These are phyloP conservation scores for Colletotrichum incanum DNA, from an alignment of 2,329 filamentous ascomycete species.

Conservation along the genomic window DNA sequence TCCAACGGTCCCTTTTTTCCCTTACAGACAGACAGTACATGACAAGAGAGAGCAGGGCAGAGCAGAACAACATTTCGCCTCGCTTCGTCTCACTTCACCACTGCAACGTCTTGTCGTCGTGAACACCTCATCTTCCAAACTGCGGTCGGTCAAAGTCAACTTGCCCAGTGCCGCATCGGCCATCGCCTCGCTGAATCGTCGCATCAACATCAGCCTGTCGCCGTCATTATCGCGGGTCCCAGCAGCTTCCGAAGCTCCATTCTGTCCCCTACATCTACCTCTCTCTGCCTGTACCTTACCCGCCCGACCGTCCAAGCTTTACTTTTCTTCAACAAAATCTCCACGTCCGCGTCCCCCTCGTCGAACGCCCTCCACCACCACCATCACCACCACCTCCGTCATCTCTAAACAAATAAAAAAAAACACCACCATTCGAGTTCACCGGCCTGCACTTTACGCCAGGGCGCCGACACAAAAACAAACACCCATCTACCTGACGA, in stretches of 20 bases:
- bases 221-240: conserved; percentile 2
- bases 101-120: neutral
- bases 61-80: neutral
- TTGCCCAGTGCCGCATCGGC: neutral
- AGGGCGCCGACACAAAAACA: neutral
- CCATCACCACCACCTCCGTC: neutral
- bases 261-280: neutral
- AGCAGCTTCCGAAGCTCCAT: conserved; percentile 15
- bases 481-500: conserved; percentile 5
- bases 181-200: conserved; percentile 7
- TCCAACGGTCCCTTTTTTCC: neutral
- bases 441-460: neutral
- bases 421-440: neutral
- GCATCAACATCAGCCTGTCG: conserved; percentile 8
- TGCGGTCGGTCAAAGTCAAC: neutral
- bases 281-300: conserved; percentile 2
- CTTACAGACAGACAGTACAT: neutral
- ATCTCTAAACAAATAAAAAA: neutral
- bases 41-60: neutral
- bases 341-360: conserved; percentile 10
- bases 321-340: conserved; percentile 31
- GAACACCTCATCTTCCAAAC: neutral
- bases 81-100: neutral
- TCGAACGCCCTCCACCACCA: neutral
- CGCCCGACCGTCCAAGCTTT: conserved; percentile 28